Percentiles rank a stretch among this genome's conserved stretches.
Evolutionary conservation across 192 early-diverging fungal genomes (phyloP).

Genomic region (Coemansia sp.): DNA sequence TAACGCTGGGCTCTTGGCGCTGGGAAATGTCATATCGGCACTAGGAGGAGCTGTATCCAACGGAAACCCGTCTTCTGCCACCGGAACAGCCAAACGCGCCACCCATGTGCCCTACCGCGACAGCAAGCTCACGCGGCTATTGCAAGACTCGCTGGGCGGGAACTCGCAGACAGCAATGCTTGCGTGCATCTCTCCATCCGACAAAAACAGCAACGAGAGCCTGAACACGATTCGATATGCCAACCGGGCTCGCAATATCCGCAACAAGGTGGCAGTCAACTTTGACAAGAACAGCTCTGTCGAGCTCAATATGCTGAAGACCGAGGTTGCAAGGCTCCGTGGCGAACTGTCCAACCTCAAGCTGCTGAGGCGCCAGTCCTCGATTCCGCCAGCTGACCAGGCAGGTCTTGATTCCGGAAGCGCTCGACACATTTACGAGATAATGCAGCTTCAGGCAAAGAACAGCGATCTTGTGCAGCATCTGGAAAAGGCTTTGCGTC

Average conservation of each 20-base stretch:
- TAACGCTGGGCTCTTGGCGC: slow-evolving; percentile 91
- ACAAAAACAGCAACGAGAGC: slow-evolving; percentile 86
- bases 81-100: slow-evolving; percentile 36
- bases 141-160: slow-evolving; percentile 96
- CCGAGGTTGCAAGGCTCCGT: slow-evolving; percentile 49
- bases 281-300: slow-evolving; percentile 57
- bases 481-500: slow-evolving; percentile 29
- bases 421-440: slow-evolving; percentile 8
- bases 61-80: background rate
- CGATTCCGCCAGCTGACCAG: slow-evolving; percentile 4
- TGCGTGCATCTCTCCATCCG: slow-evolving; percentile 90
- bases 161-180: slow-evolving; percentile 96
- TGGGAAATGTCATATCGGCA: slow-evolving; percentile 98
- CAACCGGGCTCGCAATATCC: slow-evolving; percentile 95
- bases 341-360: slow-evolving; percentile 54
- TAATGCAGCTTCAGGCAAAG: slow-evolving; percentile 14
- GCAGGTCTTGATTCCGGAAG: background rate
- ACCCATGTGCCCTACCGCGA: slow-evolving; percentile 95
- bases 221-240: slow-evolving; percentile 97
- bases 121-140: slow-evolving; percentile 91
- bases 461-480: slow-evolving; percentile 28
- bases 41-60: slow-evolving; percentile 66
- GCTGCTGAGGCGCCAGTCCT: slow-evolving; percentile 39
- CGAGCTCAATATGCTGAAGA: slow-evolving; percentile 53
- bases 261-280: slow-evolving; percentile 83